A percentile compares a stretch with the other conserved stretches of the same genome.
Conservation (phyloP, 306 rosid species). For the Trifolium dubium region DNA sequence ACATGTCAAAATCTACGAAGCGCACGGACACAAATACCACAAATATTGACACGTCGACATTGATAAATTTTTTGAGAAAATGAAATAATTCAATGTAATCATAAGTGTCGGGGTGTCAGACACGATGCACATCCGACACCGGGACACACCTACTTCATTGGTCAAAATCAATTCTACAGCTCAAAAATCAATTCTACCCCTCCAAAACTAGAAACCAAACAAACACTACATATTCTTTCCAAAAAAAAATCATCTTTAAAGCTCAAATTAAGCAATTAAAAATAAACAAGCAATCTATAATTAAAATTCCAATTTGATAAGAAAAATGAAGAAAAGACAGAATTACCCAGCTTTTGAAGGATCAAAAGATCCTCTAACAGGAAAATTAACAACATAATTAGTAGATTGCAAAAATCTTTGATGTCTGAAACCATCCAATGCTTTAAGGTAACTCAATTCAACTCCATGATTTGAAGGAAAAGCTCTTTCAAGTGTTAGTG, state of each 20-base stretch:
- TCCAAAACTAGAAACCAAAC: neutral
- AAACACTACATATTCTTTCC: neutral
- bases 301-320: neutral
- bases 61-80: too few species aligned
- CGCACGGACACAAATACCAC: too few species aligned
- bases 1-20: neutral
- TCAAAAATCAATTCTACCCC: neutral
- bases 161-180: neutral
- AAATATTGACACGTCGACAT: too few species aligned
- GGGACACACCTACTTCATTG: too few species aligned
- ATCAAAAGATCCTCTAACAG: conserved; percentile 73
- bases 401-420: conserved; percentile 73
- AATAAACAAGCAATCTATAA: neutral
- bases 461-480: conserved; percentile 66
- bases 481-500: conserved; percentile 73
- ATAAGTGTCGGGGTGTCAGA: too few species aligned
- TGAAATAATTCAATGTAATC: too few species aligned
- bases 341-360: conserved; percentile 76
- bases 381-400: conserved; percentile 62
- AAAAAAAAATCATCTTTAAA: neutral
- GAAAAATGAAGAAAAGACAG: conserved; percentile 18
- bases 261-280: neutral
- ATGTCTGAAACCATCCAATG: conserved; percentile 68
- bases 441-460: conserved; percentile 65
- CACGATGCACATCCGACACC: too few species aligned